Percentiles rank a stretch among this genome's conserved stretches.
These are phyloP conservation scores for Pichia heedii DNA, from an alignment of 805 yeast species.

Conservation along the genomic window DNA sequence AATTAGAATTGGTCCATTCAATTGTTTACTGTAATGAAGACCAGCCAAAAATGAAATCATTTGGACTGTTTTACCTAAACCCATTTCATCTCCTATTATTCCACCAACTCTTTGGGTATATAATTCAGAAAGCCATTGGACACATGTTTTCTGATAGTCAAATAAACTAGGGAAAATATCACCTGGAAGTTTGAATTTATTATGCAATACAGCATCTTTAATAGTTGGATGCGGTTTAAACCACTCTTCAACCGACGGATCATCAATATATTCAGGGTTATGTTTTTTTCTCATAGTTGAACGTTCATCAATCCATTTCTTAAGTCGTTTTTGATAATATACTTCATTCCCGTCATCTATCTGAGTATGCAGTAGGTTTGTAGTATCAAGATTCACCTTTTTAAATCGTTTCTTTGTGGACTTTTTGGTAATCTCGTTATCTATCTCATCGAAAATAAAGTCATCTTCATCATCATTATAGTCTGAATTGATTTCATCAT, in stretches of 20 bases:
- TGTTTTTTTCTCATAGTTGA: constrained; percentile 31
- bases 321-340: constrained; percentile 50
- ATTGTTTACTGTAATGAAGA: constrained; percentile 67
- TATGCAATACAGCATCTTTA: constrained; percentile 67
- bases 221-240: constrained; percentile 64
- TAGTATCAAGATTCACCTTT: constrained; percentile 2
- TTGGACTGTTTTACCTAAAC: constrained; percentile 92
- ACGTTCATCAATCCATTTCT: constrained; percentile 50
- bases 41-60: constrained; percentile 87
- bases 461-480: constrained; percentile 11
- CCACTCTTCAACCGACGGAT: constrained; percentile 47
- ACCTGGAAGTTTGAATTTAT: constrained; percentile 72
- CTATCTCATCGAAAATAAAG: neutral
- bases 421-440: constrained; percentile 9
- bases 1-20: constrained; percentile 70
- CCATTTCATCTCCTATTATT: constrained; percentile 97
- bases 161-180: constrained; percentile 81
- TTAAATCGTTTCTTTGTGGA: neutral
- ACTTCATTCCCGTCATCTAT: constrained; percentile 78
- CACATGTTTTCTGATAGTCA: constrained; percentile 93
- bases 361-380: constrained; percentile 20
- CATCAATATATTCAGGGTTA: constrained; percentile 22
- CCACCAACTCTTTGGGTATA: constrained; percentile 88
- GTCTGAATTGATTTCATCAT: constrained; percentile 5
- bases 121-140: constrained; percentile 96